These are phyloP conservation scores for Combretum micranthum DNA, from an alignment of 345 rosid species.

Conservation along the genomic window DNA sequence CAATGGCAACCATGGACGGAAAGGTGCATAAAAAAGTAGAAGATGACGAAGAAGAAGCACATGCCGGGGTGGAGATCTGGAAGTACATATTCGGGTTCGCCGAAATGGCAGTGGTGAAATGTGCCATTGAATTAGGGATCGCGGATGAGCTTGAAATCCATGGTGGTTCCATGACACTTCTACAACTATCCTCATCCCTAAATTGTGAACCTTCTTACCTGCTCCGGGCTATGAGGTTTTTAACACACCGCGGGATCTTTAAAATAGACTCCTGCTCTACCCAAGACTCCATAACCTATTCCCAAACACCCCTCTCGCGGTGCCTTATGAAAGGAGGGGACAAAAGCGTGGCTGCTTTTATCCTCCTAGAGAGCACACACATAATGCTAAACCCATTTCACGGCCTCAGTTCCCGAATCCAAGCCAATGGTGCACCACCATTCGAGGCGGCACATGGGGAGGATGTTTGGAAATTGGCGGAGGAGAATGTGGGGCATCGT, in stretches of 20 bases:
- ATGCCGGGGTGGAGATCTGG: slow-evolving; percentile 7
- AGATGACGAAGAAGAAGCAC: neutral
- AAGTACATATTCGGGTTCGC: slow-evolving; percentile 9
- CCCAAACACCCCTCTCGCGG: slow-evolving; percentile 7
- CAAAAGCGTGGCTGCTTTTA: slow-evolving; percentile 3
- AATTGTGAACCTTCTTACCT: slow-evolving; percentile 4
- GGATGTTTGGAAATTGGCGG: slow-evolving; percentile 9
- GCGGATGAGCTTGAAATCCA: slow-evolving; percentile 3
- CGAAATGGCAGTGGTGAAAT: slow-evolving; percentile 10
- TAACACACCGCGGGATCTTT: slow-evolving; percentile 8
- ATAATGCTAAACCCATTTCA: slow-evolving; percentile 19
- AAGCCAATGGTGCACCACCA: slow-evolving; percentile 1
- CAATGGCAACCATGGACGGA: too few relatives aligned
- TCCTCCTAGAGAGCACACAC: slow-evolving; percentile 9
- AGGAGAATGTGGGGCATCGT: slow-evolving; percentile 3
- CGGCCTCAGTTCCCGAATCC: slow-evolving; percentile 16
- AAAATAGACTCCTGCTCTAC: neutral
- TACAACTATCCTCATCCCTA: slow-evolving; percentile 9
- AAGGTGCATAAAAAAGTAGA: neutral
- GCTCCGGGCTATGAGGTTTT: slow-evolving; percentile 9
- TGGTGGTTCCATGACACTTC: slow-evolving; percentile 1
- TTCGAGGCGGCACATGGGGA: slow-evolving; percentile 17
- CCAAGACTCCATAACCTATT: neutral
- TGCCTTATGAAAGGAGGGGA: slow-evolving; percentile 1
- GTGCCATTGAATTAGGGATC: slow-evolving; percentile 11